Evolutionary conservation across 805 yeast genomes (phyloP).

Genomic region (Yarrowia divulgata): DNA sequence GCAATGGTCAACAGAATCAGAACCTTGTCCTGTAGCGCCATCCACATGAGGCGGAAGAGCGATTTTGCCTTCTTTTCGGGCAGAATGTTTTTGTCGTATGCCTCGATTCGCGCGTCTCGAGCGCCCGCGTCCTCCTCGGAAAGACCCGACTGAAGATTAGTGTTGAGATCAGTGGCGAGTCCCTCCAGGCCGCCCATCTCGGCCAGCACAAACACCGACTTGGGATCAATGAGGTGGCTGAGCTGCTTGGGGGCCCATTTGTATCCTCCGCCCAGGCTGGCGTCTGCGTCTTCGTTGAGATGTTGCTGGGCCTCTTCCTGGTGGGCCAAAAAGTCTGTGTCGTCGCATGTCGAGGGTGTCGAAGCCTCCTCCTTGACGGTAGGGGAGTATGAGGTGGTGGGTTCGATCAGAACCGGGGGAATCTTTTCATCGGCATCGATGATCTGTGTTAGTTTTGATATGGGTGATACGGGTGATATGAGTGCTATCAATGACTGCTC

Average conservation of each 20-base stretch:
- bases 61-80: slow-evolving; percentile 78
- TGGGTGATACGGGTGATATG: too few relatives aligned
- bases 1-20: slow-evolving; percentile 83
- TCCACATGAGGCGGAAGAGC: slow-evolving; percentile 71
- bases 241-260: slow-evolving; percentile 43
- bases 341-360: slow-evolving; percentile 13
- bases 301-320: slow-evolving; percentile 25
- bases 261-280: slow-evolving; percentile 10
- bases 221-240: slow-evolving; percentile 51
- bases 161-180: slow-evolving; percentile 48
- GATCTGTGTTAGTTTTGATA: slow-evolving; percentile 15
- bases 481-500: not conserved
- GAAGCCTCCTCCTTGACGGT: slow-evolving; percentile 22
- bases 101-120: slow-evolving; percentile 51
- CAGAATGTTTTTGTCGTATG: slow-evolving; percentile 72
- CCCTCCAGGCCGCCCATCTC: slow-evolving; percentile 52
- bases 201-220: slow-evolving; percentile 50
- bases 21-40: slow-evolving; percentile 91
- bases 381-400: slow-evolving; percentile 17
- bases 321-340: slow-evolving; percentile 10
- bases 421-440: slow-evolving; percentile 28
- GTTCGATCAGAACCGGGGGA: slow-evolving; percentile 11
- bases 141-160: slow-evolving; percentile 49
- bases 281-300: slow-evolving; percentile 22
- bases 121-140: slow-evolving; percentile 43